These are phyloP conservation scores for Lactarius hengduanensis DNA, from an alignment of 768 basidiomycete species.

Conservation along the genomic window DNA sequence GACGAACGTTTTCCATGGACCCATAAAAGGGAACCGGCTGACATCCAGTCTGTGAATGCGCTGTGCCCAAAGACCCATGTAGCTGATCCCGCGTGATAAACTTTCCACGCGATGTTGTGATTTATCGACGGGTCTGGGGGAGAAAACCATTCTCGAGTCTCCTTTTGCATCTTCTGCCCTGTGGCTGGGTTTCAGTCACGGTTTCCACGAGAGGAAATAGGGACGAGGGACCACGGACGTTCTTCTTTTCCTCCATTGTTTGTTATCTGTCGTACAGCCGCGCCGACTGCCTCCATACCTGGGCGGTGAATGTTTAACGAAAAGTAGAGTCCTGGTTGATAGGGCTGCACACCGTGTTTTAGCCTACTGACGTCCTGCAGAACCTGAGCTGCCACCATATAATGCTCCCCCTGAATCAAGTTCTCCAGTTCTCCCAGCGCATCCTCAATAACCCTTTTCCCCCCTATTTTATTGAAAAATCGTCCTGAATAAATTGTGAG, in stretches of 20 bases:
- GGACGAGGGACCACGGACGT: background rate
- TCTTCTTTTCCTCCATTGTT: background rate
- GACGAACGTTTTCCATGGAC: constrained; percentile 6
- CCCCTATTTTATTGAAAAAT: background rate
- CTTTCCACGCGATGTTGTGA: background rate
- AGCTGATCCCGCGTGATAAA: background rate
- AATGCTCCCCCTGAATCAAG: constrained; percentile 7
- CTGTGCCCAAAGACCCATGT: background rate
- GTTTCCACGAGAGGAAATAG: background rate
- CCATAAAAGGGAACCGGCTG: constrained; percentile 1
- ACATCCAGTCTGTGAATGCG: background rate
- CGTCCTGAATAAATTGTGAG: background rate
- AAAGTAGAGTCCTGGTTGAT: background rate
- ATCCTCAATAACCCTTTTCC: background rate
- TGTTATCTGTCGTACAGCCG: background rate
- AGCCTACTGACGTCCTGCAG: background rate
- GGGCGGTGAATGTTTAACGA: background rate
- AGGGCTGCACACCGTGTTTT: background rate
- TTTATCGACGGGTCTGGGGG: constrained; percentile 12
- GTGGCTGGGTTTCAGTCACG: background rate
- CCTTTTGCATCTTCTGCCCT: background rate
- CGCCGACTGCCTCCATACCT: background rate
- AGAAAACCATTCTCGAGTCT: background rate
- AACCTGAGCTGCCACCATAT: background rate
- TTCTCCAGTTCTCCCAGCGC: background rate